phyloP scores from a whole-genome alignment of 208 protist genomes.

The Trypanosoma theileri region DNA sequence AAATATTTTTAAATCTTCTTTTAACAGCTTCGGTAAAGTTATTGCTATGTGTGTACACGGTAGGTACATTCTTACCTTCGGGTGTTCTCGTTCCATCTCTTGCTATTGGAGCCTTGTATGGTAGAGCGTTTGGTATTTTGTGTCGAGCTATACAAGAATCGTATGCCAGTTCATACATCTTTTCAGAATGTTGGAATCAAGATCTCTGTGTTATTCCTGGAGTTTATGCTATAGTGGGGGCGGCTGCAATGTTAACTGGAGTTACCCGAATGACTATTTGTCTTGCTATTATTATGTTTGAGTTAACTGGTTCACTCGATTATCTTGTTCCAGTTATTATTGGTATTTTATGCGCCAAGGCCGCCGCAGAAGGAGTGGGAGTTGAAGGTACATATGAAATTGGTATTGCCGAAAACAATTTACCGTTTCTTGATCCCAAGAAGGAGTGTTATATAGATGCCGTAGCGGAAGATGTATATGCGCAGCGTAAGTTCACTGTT shows the following conservation, averaged over 20 bases:
- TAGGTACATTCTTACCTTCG: slow-evolving; percentile 74
- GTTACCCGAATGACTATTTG: slow-evolving; percentile 93
- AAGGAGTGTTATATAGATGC: slow-evolving; percentile 70
- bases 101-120: slow-evolving; percentile 85
- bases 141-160: slow-evolving; percentile 60
- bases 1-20: slow-evolving; percentile 57
- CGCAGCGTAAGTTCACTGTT: slow-evolving; percentile 47
- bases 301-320: slow-evolving; percentile 87
- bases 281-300: slow-evolving; percentile 94
- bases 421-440: slow-evolving; percentile 82
- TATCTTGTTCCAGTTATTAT: slow-evolving; percentile 82
- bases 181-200: slow-evolving; percentile 62
- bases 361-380: slow-evolving; percentile 67
- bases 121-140: slow-evolving; percentile 69
- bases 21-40: slow-evolving; percentile 55
- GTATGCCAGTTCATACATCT: slow-evolving; percentile 52
- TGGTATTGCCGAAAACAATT: slow-evolving; percentile 67
- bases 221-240: slow-evolving; percentile 93
- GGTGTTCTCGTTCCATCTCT: slow-evolving; percentile 93
- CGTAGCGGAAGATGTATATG: slow-evolving; percentile 58
- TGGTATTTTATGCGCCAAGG: slow-evolving; percentile 67
- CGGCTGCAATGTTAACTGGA: slow-evolving; percentile 89
- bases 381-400: slow-evolving; percentile 80
- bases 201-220: slow-evolving; percentile 83
- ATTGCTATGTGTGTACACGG: slow-evolving; percentile 55